Percentiles rank a stretch among this genome's conserved stretches.
Evolutionary conservation across 2,329 filamentous ascomycete species (phyloP).

Genomic region (Cordyceps javanica): DNA sequence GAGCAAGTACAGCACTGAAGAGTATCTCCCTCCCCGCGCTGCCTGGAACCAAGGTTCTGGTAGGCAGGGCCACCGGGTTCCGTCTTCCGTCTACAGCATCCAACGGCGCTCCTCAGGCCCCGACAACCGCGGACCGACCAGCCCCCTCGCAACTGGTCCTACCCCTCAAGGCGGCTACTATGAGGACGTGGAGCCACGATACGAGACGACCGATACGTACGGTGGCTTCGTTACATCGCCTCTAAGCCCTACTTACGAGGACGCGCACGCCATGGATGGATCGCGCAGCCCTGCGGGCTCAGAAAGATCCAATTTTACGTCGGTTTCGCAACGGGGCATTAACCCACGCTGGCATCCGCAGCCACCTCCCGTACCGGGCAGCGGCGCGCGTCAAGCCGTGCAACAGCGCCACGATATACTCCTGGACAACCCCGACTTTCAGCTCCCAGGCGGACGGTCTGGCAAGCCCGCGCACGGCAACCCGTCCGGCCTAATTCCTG

Average conservation of each 20-base stretch:
- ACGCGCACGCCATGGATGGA: constrained; percentile 48
- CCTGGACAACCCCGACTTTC: constrained; percentile 82
- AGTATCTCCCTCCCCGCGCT: constrained; percentile 61
- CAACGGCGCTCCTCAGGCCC: constrained; percentile 22
- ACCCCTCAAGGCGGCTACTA: constrained; percentile 58
- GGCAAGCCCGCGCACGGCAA: constrained; percentile 18
- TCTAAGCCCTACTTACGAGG: constrained; percentile 50
- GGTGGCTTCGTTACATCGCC: constrained; percentile 20
- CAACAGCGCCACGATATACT: constrained; percentile 65
- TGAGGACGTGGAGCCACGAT: constrained; percentile 88
- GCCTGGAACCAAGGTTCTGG: constrained; percentile 46
- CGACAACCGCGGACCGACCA: constrained; percentile 30
- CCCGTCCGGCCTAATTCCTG: constrained; percentile 42
- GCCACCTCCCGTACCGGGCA: constrained; percentile 36
- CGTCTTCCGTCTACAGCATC: constrained; percentile 38
- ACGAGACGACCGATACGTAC: constrained; percentile 38
- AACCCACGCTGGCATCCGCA: constrained; percentile 78
- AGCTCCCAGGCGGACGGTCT: constrained; percentile 48
- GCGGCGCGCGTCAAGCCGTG: constrained; percentile 35
- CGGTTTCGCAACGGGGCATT: constrained; percentile 78
- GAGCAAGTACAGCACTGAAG: constrained; percentile 66
- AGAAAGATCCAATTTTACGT: constrained; percentile 82
- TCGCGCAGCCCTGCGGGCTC: constrained; percentile 68
- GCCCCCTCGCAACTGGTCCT: constrained; percentile 27
- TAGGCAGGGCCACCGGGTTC: constrained; percentile 37